Evolutionary conservation across 495 filamentous ascomycete genomes (phyloP), one percentile per base, ranked within the genome.

Genomic region (Pyronema omphalodes): DNA sequence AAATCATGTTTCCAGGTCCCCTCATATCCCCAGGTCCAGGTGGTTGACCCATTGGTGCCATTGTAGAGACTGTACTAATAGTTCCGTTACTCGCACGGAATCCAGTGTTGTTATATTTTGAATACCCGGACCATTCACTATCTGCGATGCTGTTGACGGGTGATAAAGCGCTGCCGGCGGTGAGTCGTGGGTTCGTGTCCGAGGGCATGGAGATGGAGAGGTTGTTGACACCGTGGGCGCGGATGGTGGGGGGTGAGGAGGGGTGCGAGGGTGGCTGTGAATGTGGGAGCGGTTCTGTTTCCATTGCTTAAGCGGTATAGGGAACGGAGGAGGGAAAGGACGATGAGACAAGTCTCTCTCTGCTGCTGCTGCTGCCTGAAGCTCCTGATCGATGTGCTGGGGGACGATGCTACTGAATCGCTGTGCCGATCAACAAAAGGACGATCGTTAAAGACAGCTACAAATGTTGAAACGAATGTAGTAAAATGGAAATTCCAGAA

Each of bases 91-190:
- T 53, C 12, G 29, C 55, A 4, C 51, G 29, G 37, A 19, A 11
- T 53, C 79, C 77, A 58, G 78, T 76, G 60, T 69, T 75, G 58
- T 72, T 74, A 65, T 93, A 89, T 61, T 78, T 76, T 47, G 80
- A 77, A 56, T 83, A 76, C 48, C 80, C 82, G 18, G 86, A 88
- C 87, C 86, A 94, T 69, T 94, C 87, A 70, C 81, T 93, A 59
- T 82, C 78, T 64, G 62, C 61, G 29, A 64, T 58, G 15, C 61
- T 64, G 23, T 29, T 29, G 7, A 64, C 62, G 37, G 62, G 62
- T 0, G 62, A 65, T 53, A 65, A 62, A 19, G 62, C 62, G 4
- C 62, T 34, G 52, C 62, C 61, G 36, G 61, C 37, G 12, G 55
- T 53, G 23, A 29, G 1, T 29, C 23, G 23, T 29, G 23, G 23